Conservation (phyloP, 768 basidiomycete species). For the Tubosaeta sp. region DNA sequence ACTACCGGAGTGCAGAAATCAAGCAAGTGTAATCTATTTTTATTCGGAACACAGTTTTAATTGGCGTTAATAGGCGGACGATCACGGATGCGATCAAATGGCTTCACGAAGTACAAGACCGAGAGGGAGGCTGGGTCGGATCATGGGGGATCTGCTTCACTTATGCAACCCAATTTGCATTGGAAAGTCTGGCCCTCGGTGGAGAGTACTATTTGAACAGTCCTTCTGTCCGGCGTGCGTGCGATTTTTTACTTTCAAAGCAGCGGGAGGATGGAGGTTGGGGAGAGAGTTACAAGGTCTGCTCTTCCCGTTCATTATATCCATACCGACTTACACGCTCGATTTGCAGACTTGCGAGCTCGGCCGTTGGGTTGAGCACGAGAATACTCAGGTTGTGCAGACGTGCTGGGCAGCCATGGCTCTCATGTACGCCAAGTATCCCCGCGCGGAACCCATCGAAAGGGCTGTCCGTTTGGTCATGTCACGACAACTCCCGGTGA, state of each 20-base stretch:
- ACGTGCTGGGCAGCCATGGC: slow-evolving; percentile 92
- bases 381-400: slow-evolving; percentile 81
- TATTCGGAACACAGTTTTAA: neutral
- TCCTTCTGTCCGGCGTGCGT: slow-evolving; percentile 61
- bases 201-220: slow-evolving; percentile 88
- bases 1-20: slow-evolving; percentile 76
- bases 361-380: slow-evolving; percentile 74
- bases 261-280: slow-evolving; percentile 92
- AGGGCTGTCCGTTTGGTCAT: slow-evolving; percentile 80
- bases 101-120: slow-evolving; percentile 72
- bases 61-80: slow-evolving; percentile 44
- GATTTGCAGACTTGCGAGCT: slow-evolving; percentile 73
- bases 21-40: slow-evolving; percentile 46
- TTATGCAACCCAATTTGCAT: slow-evolving; percentile 94
- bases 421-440: slow-evolving; percentile 88
- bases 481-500: slow-evolving; percentile 76
- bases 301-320: too few species aligned
- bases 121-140: slow-evolving; percentile 91
- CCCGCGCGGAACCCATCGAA: slow-evolving; percentile 74
- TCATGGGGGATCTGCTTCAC: slow-evolving; percentile 99
- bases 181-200: slow-evolving; percentile 84
- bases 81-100: slow-evolving; percentile 71
- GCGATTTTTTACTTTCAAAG: slow-evolving; percentile 77
- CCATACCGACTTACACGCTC: neutral
- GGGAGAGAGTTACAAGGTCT: slow-evolving; percentile 96